phyloP scores from a whole-genome alignment of 2,329 filamentous ascomycete genomes.

The Acrocalymma vagum region DNA sequence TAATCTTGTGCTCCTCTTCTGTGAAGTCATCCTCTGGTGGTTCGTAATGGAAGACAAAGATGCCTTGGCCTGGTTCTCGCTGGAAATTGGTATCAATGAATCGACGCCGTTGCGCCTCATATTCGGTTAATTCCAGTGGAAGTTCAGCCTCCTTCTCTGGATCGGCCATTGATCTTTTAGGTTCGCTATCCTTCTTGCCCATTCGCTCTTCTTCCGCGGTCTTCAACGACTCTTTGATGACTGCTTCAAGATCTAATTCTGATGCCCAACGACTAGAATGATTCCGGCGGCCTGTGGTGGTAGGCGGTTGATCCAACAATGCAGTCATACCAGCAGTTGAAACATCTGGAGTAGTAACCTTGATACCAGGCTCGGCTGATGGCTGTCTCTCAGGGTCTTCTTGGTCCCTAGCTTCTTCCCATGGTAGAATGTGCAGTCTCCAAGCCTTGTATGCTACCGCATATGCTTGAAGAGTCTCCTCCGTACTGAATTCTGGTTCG shows the following conservation, averaged over 20 bases:
- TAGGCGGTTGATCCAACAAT: conserved; percentile 34
- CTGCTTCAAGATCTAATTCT: conserved; percentile 76
- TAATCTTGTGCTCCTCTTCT: conserved; percentile 72
- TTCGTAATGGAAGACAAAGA: conserved; percentile 75
- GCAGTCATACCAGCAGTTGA: conserved; percentile 36
- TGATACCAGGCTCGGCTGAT: conserved; percentile 43
- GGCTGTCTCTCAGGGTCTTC: conserved; percentile 46
- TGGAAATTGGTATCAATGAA: conserved; percentile 74
- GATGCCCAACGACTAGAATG: conserved; percentile 55
- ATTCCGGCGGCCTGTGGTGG: conserved; percentile 38
- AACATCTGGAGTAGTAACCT: conserved; percentile 57
- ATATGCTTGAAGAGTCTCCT: conserved; percentile 46
- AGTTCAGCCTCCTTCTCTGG: conserved; percentile 80
- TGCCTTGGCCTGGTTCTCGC: conserved; percentile 70
- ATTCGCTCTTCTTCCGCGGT: conserved; percentile 73
- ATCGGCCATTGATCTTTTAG: conserved; percentile 74
- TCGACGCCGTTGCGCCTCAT: conserved; percentile 65
- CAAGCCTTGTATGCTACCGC: conserved; percentile 50
- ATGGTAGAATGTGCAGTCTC: conserved; percentile 49
- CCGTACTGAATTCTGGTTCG: conserved; percentile 35
- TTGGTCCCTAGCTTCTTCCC: conserved; percentile 52
- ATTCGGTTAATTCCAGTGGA: conserved; percentile 71
- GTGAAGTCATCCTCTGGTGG: conserved; percentile 80
- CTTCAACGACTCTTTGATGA: conserved; percentile 74
- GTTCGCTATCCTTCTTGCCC: conserved; percentile 68